Evolutionary conservation across 1,284 basidiomycete genomes (phyloP), one percentile per base, ranked within the genome.

Genomic region (Ustilago tritici): DNA sequence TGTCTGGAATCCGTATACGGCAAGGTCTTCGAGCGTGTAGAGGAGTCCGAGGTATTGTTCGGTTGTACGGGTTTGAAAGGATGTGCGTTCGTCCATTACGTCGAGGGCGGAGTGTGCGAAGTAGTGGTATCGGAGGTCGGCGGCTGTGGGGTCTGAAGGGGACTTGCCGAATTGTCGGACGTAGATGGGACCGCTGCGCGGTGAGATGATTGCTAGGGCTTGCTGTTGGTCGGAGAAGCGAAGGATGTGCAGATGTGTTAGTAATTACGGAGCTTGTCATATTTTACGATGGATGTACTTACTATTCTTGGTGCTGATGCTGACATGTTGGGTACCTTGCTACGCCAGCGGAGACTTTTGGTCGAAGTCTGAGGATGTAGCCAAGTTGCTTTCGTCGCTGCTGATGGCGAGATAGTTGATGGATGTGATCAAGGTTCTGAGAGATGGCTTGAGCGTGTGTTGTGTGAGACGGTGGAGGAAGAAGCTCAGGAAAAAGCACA

Each of bases 1-100:
- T 15, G 84, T 86, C 40, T 86, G 85, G 43, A 86, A 87, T 57
- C 86, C 86, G 58, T 87, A 87, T 10, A 87, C 75, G 0, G 86
- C 86, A 46, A 87, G 78, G 61, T 87, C 86, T 49, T 87, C 86
- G 72, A 87, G 82, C 0, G 84, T 84, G 59, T 84, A 84, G 4
- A 87, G 78, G 40, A 87, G 61, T 2, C 86, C 86, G 11, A 86
- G 75, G 66, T 87, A 87, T 41, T 82, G 81, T 34, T 87, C 86
- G 1, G 76, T 80, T 62, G 77, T 72, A 34, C 79, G 74, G 6
- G 65, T 61, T 12, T 11, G 17, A 58, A 47, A n/a, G 14, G n/a
- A 53, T 10, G 41, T 9, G 57, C 85, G 79, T 56, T 87, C 85
- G 41, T 87, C 86, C 47, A 87, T 84, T 23, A 84, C 80, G 64